These are phyloP conservation scores for Solanum rostratum DNA, from an alignment of 257 asterid species.

Conservation along the genomic window DNA sequence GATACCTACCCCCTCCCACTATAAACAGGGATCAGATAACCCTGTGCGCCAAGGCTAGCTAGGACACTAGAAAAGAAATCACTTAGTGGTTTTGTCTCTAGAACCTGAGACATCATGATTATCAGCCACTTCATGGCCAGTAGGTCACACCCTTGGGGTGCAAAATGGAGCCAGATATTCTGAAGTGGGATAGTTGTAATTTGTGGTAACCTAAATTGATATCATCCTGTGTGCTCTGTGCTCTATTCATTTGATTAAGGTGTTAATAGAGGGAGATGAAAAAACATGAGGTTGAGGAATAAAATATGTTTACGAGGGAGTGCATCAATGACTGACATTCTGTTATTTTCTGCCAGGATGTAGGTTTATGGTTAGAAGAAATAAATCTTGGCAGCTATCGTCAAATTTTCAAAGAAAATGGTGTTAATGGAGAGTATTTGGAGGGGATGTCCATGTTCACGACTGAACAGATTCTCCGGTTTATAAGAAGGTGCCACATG, in stretches of 20 bases:
- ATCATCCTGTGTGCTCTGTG: not conserved
- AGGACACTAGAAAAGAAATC: no score
- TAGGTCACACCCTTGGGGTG: no score
- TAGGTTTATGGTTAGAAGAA: slow-evolving; percentile 96
- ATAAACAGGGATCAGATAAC: not conserved
- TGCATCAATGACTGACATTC: not conserved
- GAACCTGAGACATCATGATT: not conserved
- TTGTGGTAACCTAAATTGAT: not conserved
- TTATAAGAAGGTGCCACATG: slow-evolving; percentile 99
- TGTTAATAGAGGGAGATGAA: not conserved
- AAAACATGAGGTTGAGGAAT: not conserved
- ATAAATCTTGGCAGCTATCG: slow-evolving; percentile 90
- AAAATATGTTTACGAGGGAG: not conserved
- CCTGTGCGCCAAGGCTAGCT: not conserved
- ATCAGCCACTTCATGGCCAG: no score
- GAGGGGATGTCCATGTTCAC: slow-evolving; percentile 99
- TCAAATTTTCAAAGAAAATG: slow-evolving; percentile 82
- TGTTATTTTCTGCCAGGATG: slow-evolving; percentile 45
- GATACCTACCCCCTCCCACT: not conserved
- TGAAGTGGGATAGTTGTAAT: not conserved
- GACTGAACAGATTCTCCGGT: slow-evolving; percentile 94
- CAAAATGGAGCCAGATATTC: not conserved
- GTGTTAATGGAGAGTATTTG: slow-evolving; percentile 94
- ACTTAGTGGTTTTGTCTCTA: no score
- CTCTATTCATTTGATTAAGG: not conserved